phyloP scores from a whole-genome alignment of 1,284 basidiomycete species.

The Cryptococcus jaspeensis region DNA sequence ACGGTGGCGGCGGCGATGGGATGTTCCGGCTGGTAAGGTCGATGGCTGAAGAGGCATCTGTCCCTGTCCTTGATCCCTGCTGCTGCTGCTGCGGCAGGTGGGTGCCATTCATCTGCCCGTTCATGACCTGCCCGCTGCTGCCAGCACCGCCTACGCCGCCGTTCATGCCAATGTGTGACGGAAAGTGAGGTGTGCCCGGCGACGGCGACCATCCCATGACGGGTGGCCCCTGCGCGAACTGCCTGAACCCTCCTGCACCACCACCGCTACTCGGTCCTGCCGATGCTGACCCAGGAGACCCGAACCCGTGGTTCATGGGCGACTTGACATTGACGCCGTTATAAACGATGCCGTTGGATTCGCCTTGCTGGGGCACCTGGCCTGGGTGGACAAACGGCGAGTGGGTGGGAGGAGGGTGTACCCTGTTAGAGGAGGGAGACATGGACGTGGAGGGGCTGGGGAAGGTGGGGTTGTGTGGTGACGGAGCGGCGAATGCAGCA shows the following conservation, averaged over 20 bases:
- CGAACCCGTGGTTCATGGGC: background rate
- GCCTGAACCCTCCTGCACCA: background rate
- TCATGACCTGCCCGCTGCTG: background rate
- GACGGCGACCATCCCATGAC: constrained; percentile 7
- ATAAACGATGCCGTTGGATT: constrained; percentile 2
- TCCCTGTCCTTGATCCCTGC: background rate
- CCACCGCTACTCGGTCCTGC: constrained; percentile 11
- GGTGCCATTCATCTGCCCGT: no score
- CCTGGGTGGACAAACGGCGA: background rate
- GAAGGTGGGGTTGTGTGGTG: background rate
- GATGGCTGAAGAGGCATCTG: constrained; percentile 30
- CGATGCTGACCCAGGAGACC: background rate
- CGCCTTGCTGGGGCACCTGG: background rate
- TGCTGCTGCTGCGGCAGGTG: no score
- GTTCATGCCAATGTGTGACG: background rate
- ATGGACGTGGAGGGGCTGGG: background rate
- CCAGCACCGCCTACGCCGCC: background rate
- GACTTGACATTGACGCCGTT: constrained; percentile 8
- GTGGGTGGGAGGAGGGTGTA: background rate
- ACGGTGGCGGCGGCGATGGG: constrained; percentile 23
- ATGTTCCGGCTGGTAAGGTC: constrained; percentile 29
- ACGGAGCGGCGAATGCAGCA: background rate
- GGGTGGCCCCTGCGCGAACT: constrained; percentile 1
- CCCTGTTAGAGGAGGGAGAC: background rate
- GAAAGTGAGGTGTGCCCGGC: background rate